phyloP scores from a whole-genome alignment of 208 protist species.

The Trichomonas tenax region DNA sequence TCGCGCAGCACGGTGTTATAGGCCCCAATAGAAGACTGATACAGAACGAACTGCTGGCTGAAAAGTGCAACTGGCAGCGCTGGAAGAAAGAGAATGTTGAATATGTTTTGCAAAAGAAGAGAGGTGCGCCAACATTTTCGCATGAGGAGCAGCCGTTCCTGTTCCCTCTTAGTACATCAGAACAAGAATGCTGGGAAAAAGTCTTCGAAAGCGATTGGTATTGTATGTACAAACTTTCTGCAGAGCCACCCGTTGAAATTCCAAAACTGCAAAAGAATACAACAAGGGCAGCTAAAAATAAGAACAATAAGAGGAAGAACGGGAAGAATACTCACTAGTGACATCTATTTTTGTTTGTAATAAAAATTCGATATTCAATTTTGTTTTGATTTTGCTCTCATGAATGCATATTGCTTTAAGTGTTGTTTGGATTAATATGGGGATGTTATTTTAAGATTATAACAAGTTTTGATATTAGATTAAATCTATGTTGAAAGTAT shows the following conservation, averaged over 20 bases:
- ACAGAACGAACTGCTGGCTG: not conserved
- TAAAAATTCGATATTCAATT: too few relatives aligned
- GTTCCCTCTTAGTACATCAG: not conserved
- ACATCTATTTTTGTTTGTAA: too few relatives aligned
- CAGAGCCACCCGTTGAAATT: not conserved
- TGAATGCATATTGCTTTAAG: too few relatives aligned
- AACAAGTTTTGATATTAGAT: too few relatives aligned
- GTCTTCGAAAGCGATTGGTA: not conserved
- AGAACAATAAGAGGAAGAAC: too few relatives aligned
- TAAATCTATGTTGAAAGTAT: too few relatives aligned
- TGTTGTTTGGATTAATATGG: too few relatives aligned
- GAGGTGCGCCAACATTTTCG: not conserved
- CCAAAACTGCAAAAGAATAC: not conserved
- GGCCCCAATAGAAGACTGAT: not conserved
- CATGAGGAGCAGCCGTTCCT: not conserved
- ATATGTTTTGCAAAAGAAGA: not conserved
- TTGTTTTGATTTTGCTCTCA: too few relatives aligned
- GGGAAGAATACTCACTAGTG: too few relatives aligned
- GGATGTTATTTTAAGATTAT: too few relatives aligned
- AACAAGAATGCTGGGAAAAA: not conserved
- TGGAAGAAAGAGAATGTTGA: not conserved
- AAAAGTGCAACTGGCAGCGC: not conserved
- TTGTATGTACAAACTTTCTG: not conserved
- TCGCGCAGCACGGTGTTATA: not conserved
- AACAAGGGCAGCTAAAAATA: too few relatives aligned